Evolutionary conservation across 1,284 basidiomycete species (phyloP).

Genomic region (Ceratobasidium theobromae): DNA sequence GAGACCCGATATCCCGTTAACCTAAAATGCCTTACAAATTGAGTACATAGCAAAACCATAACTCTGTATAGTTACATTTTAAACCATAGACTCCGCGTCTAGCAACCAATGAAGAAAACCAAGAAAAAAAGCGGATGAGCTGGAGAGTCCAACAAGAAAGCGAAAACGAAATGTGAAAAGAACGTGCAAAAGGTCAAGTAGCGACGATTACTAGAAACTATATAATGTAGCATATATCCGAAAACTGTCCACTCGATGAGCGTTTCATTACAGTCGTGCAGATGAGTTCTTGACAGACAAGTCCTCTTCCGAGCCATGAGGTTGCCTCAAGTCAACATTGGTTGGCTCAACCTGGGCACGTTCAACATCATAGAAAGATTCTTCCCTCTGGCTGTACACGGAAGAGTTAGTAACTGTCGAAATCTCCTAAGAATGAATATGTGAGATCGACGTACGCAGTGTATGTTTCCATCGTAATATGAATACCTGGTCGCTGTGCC

Average conservation of each 20-base stretch:
- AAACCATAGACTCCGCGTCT: too few species aligned
- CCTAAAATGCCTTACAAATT: too few species aligned
- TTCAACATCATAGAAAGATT: constrained; percentile 5
- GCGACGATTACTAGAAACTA: too few species aligned
- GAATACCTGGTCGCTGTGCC: neutral
- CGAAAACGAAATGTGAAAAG: constrained; percentile 1
- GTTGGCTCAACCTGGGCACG: neutral
- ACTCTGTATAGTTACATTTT: too few species aligned
- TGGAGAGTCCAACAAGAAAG: neutral
- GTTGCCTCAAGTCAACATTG: neutral
- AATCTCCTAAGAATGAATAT: neutral
- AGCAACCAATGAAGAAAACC: too few species aligned
- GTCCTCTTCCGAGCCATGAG: neutral
- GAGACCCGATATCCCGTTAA: too few species aligned
- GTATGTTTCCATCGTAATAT: constrained; percentile 31
- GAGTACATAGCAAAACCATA: too few species aligned
- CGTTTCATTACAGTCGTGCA: neutral
- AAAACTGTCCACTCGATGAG: too few species aligned
- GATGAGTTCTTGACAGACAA: neutral
- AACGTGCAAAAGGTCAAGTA: too few species aligned
- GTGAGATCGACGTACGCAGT: constrained; percentile 26
- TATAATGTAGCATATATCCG: too few species aligned
- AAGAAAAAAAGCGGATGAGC: neutral
- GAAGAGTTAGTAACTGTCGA: too few species aligned
- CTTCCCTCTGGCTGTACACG: neutral